These are phyloP conservation scores for Lyophyllum decastes DNA, from an alignment of 768 basidiomycete genomes.

Conservation along the genomic window DNA sequence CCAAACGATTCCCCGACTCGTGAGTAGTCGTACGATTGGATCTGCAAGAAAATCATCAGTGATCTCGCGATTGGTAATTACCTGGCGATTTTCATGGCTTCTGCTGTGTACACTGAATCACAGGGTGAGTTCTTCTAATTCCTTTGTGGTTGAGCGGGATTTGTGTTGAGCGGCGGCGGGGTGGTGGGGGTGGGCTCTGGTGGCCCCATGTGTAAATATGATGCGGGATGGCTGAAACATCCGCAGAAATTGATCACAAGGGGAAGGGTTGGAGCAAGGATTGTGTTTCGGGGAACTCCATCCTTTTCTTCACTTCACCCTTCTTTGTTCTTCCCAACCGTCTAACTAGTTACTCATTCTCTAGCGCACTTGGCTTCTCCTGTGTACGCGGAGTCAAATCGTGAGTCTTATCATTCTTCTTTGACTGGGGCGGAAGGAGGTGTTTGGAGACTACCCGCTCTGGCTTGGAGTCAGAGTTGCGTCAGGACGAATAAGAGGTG, in stretches of 20 bases:
- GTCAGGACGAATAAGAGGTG: no score
- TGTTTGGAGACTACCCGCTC: not conserved
- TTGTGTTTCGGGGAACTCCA: not conserved
- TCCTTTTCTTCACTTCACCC: not conserved
- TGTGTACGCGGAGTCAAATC: not conserved
- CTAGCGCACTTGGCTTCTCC: not conserved
- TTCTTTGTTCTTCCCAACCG: not conserved
- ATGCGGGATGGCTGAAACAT: no score
- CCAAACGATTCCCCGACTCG: not conserved
- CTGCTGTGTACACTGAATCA: constrained; percentile 12
- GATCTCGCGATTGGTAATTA: not conserved
- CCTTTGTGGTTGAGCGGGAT: not conserved
- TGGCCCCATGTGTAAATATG: no score
- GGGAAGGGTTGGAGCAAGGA: not conserved
- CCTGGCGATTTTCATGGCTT: constrained; percentile 8
- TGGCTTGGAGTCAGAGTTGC: no score
- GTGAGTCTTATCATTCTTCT: not conserved
- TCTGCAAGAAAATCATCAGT: not conserved
- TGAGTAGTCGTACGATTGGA: not conserved
- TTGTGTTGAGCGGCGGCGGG: no score
- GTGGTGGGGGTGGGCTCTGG: no score
- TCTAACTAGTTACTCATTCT: not conserved
- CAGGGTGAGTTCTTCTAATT: constrained; percentile 5
- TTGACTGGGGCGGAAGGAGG: not conserved
- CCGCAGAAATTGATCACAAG: not conserved